Evolutionary conservation across 768 basidiomycete genomes (phyloP).

Genomic region (Myochromella boudieri): DNA sequence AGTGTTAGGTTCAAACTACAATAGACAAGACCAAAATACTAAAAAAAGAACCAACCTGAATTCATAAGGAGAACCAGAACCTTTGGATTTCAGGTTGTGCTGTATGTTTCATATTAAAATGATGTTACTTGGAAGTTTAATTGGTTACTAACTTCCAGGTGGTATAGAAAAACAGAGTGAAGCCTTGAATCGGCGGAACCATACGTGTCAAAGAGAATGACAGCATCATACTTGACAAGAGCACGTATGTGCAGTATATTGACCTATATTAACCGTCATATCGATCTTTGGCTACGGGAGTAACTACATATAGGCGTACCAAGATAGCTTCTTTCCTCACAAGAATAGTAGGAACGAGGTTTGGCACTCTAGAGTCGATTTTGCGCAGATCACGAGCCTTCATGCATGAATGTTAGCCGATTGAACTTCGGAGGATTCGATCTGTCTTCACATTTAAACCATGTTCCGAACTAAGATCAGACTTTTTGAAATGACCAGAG

Average conservation of each 20-base stretch:
- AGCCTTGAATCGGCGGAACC: slow-evolving; percentile 85
- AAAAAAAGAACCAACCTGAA: slow-evolving; percentile 58
- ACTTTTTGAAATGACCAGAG: slow-evolving; percentile 87
- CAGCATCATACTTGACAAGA: slow-evolving; percentile 89
- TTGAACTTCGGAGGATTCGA: slow-evolving; percentile 17
- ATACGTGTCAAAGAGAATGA: slow-evolving; percentile 90
- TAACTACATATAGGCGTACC: slow-evolving; percentile 33
- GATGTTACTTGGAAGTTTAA: slow-evolving; percentile 6
- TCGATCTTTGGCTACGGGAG: not conserved
- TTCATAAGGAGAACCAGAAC: slow-evolving; percentile 77
- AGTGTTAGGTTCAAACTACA: slow-evolving; percentile 9
- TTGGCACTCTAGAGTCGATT: slow-evolving; percentile 92
- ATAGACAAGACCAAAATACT: slow-evolving; percentile 11
- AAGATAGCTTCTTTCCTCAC: slow-evolving; percentile 86
- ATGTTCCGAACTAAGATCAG: slow-evolving; percentile 86
- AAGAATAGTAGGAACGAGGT: slow-evolving; percentile 92
- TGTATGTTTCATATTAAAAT: slow-evolving; percentile 26
- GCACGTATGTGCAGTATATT: slow-evolving; percentile 96
- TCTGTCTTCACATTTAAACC: slow-evolving; percentile 75
- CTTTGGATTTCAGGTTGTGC: slow-evolving; percentile 82
- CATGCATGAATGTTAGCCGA: slow-evolving; percentile 17
- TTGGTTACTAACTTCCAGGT: slow-evolving; percentile 63
- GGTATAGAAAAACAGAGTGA: slow-evolving; percentile 86
- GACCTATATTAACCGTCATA: slow-evolving; percentile 44
- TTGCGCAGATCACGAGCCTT: slow-evolving; percentile 95